Evolutionary conservation across 495 filamentous ascomycete species (phyloP).

Genomic region (Schizothecium vesticola): DNA sequence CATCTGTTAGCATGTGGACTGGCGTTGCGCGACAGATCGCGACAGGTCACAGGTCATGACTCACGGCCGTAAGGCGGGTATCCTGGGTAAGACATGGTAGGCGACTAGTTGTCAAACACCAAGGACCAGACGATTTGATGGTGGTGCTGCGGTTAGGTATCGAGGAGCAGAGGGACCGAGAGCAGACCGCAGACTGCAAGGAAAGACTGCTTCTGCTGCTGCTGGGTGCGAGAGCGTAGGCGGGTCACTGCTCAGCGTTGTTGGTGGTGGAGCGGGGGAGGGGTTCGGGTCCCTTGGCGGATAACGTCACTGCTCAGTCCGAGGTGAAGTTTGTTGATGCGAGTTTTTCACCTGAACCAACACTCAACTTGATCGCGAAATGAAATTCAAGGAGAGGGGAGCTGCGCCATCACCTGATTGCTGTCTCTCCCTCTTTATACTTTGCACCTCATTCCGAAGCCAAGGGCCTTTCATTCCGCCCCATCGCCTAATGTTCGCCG

Average conservation of each 20-base stretch:
- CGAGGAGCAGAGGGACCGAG: not conserved
- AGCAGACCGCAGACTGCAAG: not conserved
- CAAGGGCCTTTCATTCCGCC: not conserved
- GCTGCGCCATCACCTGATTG: not conserved
- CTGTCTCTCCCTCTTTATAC: not conserved
- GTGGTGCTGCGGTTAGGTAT: not conserved
- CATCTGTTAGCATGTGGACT: not conserved
- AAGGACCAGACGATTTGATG: not conserved
- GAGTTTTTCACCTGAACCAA: not conserved
- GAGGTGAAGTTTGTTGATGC: not conserved
- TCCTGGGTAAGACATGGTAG: constrained; percentile 28
- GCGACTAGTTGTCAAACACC: not conserved
- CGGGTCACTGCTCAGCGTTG: not conserved
- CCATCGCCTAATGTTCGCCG: not conserved
- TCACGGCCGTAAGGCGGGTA: constrained; percentile 32
- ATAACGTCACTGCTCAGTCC: not conserved
- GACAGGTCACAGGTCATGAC: constrained; percentile 8
- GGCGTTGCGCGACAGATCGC: not conserved
- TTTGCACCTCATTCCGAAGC: not conserved
- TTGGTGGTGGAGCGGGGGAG: constrained; percentile 7
- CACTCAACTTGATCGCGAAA: not conserved
- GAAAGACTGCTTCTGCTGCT: not conserved
- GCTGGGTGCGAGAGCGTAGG: not conserved
- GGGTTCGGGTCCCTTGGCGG: constrained; percentile 1
- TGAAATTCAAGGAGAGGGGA: not conserved